Evolutionary conservation across 78 protist species (phyloP).

Genomic region (Polysphondylium violaceum): DNA sequence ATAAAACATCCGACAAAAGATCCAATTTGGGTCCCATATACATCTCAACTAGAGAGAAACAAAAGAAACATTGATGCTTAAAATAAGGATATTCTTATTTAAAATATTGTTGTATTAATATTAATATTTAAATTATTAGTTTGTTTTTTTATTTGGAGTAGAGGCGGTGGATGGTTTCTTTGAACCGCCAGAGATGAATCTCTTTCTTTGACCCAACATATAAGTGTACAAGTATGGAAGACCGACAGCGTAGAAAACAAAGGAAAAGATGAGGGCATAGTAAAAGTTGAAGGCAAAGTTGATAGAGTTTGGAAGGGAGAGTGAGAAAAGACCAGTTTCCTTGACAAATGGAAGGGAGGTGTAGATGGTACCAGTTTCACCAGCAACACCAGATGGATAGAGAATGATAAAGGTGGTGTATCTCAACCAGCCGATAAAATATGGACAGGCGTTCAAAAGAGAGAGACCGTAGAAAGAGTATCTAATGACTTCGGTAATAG

Average conservation of each 20-base stretch:
- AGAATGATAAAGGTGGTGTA: conserved; percentile 80
- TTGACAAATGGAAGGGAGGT: conserved; percentile 32
- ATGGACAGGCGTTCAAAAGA: conserved; percentile 50
- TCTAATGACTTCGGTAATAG: conserved; percentile 83
- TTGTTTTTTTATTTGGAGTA: conserved; percentile 3
- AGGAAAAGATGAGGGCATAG: conserved; percentile 4
- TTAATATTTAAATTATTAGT: conserved; percentile 7
- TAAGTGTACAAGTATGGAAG: conserved; percentile 83
- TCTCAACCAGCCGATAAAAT: conserved; percentile 81
- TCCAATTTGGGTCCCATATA: too few relatives aligned
- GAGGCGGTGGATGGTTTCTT: background rate
- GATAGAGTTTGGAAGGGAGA: conserved; percentile 58
- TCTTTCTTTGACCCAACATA: conserved; percentile 85
- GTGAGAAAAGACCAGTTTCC: background rate
- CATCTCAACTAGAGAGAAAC: too few relatives aligned
- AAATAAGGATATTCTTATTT: too few relatives aligned
- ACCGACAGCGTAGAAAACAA: conserved; percentile 77
- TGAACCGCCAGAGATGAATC: conserved; percentile 40
- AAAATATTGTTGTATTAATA: too few relatives aligned
- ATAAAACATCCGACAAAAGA: too few relatives aligned
- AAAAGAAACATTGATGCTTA: too few relatives aligned
- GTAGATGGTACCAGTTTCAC: conserved; percentile 74
- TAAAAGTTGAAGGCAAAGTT: conserved; percentile 51
- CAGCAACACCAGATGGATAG: conserved; percentile 84
- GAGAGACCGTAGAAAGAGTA: conserved; percentile 85